Evolutionary conservation across 1,139 yeast species (phyloP).

Genomic region (Saccharomyces pastorianus): DNA sequence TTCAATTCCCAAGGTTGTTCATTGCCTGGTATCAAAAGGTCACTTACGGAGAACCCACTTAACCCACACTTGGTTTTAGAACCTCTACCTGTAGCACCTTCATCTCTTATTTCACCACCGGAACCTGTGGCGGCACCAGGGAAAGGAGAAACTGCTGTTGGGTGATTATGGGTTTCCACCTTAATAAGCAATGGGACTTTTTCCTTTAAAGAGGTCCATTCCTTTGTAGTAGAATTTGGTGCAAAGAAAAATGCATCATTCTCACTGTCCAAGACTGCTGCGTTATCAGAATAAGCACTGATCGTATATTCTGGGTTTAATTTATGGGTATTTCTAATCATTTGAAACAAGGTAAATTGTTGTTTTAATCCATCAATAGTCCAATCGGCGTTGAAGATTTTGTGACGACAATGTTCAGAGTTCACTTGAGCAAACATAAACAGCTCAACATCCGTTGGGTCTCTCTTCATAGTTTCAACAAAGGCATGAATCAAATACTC

Average conservation of each 20-base stretch:
- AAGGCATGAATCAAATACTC: slow-evolving; percentile 80
- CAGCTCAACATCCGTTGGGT: slow-evolving; percentile 95
- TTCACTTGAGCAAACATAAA: slow-evolving; percentile 99
- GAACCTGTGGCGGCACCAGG: slow-evolving; percentile 99
- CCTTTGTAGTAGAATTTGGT: slow-evolving; percentile 64
- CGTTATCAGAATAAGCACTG: slow-evolving; percentile 94
- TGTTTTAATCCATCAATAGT: slow-evolving; percentile 77
- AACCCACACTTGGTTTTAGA: slow-evolving; percentile 95
- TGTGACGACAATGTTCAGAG: slow-evolving; percentile 98
- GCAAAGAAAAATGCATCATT: slow-evolving; percentile 65
- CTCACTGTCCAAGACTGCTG: slow-evolving; percentile 89
- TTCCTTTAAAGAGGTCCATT: slow-evolving; percentile 71
- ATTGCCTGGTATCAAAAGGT: slow-evolving; percentile 75
- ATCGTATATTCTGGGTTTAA: slow-evolving; percentile 75
- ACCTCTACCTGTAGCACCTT: slow-evolving; percentile 98
- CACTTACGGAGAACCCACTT: slow-evolving; percentile 88
- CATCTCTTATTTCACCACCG: slow-evolving; percentile 99
- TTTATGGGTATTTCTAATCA: slow-evolving; percentile 91
- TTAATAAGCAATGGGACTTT: slow-evolving; percentile 82
- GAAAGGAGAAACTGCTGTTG: slow-evolving; percentile 97
- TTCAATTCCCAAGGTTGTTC: slow-evolving; percentile 89
- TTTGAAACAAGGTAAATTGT: slow-evolving; percentile 72
- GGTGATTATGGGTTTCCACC: slow-evolving; percentile 98
- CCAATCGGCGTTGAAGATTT: slow-evolving; percentile 98
- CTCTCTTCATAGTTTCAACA: slow-evolving; percentile 63